These are phyloP conservation scores for Myriosclerotinia duriaeana DNA, from an alignment of 2,329 filamentous ascomycete species.

Conservation along the genomic window DNA sequence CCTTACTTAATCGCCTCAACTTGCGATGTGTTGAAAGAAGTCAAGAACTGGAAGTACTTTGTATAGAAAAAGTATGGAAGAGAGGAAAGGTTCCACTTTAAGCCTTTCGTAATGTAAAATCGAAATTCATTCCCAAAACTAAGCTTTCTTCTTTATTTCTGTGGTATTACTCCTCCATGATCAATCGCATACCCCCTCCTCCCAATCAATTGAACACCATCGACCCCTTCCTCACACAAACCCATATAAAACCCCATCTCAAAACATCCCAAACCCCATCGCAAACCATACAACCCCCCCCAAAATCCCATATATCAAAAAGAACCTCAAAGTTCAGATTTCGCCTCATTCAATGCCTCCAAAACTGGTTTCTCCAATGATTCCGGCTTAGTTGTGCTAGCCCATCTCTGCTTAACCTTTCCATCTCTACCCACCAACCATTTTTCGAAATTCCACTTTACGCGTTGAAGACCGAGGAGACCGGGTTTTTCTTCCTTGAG, in stretches of 20 bases:
- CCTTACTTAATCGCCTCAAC: too few species aligned
- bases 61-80: too few species aligned
- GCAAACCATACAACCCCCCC: neutral
- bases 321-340: constrained; percentile 24
- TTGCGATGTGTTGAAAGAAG: too few species aligned
- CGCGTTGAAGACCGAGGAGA: constrained; percentile 78
- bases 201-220: too few species aligned
- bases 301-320: neutral
- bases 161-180: too few species aligned
- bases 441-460: constrained; percentile 99
- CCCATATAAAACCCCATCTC: neutral
- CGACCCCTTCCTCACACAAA: too few species aligned
- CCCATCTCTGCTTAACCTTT: constrained; percentile 81
- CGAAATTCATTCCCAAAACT: too few species aligned
- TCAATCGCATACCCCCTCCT: too few species aligned
- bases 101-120: too few species aligned
- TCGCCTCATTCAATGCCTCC: constrained; percentile 52
- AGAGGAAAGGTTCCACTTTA: too few species aligned
- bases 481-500: constrained; percentile 73
- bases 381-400: constrained; percentile 84
- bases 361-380: constrained; percentile 71
- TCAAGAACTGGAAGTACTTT: too few species aligned
- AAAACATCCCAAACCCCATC: neutral
- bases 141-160: too few species aligned
- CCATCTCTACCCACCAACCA: constrained; percentile 87